Conservation (phyloP, 73 alveolate genomes). For the Tetrahymena malaccensis region DNA sequence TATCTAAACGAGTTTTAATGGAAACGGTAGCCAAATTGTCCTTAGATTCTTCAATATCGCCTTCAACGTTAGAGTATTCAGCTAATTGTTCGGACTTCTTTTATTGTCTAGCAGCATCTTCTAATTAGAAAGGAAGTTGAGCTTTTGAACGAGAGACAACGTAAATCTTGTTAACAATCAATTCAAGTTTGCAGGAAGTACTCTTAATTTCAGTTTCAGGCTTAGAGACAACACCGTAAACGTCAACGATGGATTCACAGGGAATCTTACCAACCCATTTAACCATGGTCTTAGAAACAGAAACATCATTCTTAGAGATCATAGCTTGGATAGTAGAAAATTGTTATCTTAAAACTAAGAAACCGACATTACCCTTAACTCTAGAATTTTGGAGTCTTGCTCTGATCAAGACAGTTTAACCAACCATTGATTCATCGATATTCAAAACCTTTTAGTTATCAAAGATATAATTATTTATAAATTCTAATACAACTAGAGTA, state of each 20-base stretch:
- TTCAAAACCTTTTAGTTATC: constrained; percentile 1
- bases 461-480: not conserved
- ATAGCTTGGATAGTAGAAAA: constrained; percentile 81
- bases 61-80: constrained; percentile 4
- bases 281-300: constrained; percentile 79
- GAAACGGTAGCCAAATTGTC: constrained; percentile 14
- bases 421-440: constrained; percentile 55
- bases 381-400: constrained; percentile 85
- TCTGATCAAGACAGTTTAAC: constrained; percentile 68
- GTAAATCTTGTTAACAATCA: constrained; percentile 58
- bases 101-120: constrained; percentile 88
- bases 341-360: constrained; percentile 87
- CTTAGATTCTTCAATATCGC: not conserved
- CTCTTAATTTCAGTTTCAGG: constrained; percentile 73
- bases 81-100: constrained; percentile 86
- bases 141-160: constrained; percentile 73
- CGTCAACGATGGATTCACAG: constrained; percentile 80
- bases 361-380: constrained; percentile 88
- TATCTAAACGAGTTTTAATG: constrained; percentile 82
- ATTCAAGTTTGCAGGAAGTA: constrained; percentile 84
- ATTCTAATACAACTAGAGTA: too few species aligned
- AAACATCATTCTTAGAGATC: constrained; percentile 53
- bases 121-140: constrained; percentile 90
- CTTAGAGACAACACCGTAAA: constrained; percentile 64
- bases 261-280: constrained; percentile 71